Base-by-base conservation (phyloP, 306 rosid species). In the Echinosophora koreensis region DNA sequence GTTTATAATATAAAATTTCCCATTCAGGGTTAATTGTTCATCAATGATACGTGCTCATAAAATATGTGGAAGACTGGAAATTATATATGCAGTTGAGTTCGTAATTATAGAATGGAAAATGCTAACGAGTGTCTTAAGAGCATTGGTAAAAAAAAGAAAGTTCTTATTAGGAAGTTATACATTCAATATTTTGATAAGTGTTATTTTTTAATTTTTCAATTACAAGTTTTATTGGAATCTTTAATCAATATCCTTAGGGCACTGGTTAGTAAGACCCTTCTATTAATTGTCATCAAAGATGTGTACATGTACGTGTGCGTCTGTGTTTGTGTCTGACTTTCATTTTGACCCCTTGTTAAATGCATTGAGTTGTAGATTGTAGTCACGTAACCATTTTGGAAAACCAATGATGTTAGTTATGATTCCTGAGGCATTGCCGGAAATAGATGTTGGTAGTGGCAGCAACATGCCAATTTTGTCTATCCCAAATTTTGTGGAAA, bases 381-480 rank as follows among this genome's bases (percentile, higher is more conserved):
- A 41, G 50, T 55, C 11, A 30, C 37, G 60, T 71, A 77, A 15
- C 61, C 60, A 34, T 47, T 8, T 49, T 69, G 73, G 69, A 65
- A 69, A 54, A 12, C 14, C 3, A 16, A 44, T 44, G 17, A 42
- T 55, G 37, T 32, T 55, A 54, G 2, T 57, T 56, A 17, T 58
- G 50, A 18, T 64, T 18, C 11, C 5, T 3, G 32, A 27, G 47
- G 57, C 8, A 0, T 34, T 8, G 3, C 6, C 1, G 4, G 27
- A 42, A 32, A 55, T 17, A 6, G n/a, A 17, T 56, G 8, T 8
- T 27, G 5, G 7, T 64, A 39, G 56, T 69, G 69, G 65, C 64
- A 50, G 16, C 71, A 49, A 71, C 58, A 71, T 8, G 15, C 38
- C 11, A 27, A 67, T 67, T 32, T 78, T 51, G 62, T 73, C 55